These are phyloP conservation scores for Cladorrhinum samala DNA, from an alignment of 495 filamentous ascomycete genomes.

Conservation along the genomic window DNA sequence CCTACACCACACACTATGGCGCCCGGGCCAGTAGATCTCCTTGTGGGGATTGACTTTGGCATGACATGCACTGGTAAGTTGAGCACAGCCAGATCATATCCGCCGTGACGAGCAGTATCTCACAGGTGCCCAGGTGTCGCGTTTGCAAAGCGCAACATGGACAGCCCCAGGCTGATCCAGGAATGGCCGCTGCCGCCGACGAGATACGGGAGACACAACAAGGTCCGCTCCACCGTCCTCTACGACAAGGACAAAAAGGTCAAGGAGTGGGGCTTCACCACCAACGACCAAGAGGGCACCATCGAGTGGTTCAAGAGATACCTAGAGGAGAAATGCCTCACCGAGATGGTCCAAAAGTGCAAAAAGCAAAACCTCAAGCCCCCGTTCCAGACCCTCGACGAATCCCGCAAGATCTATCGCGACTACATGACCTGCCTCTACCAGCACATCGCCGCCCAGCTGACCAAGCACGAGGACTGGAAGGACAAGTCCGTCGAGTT, in stretches of 20 bases:
- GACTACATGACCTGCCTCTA: conserved; percentile 1
- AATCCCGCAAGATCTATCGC: not conserved
- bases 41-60: not conserved
- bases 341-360: not conserved
- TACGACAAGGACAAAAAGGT: not conserved
- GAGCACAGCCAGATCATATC: too few relatives aligned
- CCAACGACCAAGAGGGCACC: not conserved
- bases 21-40: not conserved
- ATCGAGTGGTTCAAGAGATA: not conserved
- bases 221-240: not conserved
- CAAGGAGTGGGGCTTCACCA: not conserved
- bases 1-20: not conserved
- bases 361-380: not conserved
- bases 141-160: not conserved
- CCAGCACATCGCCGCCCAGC: not conserved
- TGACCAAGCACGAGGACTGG: not conserved
- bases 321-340: not conserved
- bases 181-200: not conserved
- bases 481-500: not conserved
- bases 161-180: not conserved
- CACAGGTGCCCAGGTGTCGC: not conserved
- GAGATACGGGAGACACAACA: not conserved
- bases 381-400: not conserved
- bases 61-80: conserved; percentile 1
- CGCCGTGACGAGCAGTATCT: not conserved